phyloP scores from a whole-genome alignment of 2,329 filamentous ascomycete genomes.

The Emericellopsis cladophorae region DNA sequence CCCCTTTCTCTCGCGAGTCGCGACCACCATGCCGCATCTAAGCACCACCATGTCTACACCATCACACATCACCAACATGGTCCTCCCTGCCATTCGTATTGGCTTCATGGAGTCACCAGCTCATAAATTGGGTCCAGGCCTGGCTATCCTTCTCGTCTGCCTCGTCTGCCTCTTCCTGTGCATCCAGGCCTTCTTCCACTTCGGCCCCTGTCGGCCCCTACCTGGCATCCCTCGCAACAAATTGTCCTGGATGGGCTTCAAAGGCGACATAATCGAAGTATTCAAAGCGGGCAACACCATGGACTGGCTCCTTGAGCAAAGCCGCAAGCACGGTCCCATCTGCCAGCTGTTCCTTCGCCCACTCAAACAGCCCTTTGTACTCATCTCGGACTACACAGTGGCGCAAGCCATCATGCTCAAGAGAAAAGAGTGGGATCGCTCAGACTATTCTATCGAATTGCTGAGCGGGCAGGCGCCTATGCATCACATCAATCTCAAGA shows the following conservation, averaged over 20 bases:
- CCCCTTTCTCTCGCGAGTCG: too few species aligned
- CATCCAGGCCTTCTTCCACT: background rate
- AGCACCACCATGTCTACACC: too few species aligned
- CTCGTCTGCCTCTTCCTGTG: background rate
- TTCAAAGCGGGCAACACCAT: slow-evolving; percentile 2
- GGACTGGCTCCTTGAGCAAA: slow-evolving; percentile 14
- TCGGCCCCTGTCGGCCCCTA: slow-evolving; percentile 25
- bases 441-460: slow-evolving; percentile 17
- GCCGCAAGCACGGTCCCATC: slow-evolving; percentile 23
- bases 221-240: slow-evolving; percentile 31
- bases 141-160: background rate
- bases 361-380: slow-evolving; percentile 25
- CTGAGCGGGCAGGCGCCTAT: slow-evolving; percentile 17
- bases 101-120: too few species aligned
- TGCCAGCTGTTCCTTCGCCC: slow-evolving; percentile 33
- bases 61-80: too few species aligned
- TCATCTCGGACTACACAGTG: slow-evolving; percentile 27
- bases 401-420: slow-evolving; percentile 29
- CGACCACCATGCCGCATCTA: too few species aligned
- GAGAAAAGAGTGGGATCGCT: slow-evolving; percentile 31
- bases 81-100: too few species aligned
- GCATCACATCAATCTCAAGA: slow-evolving; percentile 19
- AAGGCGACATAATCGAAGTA: slow-evolving; percentile 25
- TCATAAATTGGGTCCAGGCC: background rate
- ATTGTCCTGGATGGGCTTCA: slow-evolving; percentile 16